Conservation (phyloP, 202 grass and related monocot genomes). For the Zizania palustris region DNA sequence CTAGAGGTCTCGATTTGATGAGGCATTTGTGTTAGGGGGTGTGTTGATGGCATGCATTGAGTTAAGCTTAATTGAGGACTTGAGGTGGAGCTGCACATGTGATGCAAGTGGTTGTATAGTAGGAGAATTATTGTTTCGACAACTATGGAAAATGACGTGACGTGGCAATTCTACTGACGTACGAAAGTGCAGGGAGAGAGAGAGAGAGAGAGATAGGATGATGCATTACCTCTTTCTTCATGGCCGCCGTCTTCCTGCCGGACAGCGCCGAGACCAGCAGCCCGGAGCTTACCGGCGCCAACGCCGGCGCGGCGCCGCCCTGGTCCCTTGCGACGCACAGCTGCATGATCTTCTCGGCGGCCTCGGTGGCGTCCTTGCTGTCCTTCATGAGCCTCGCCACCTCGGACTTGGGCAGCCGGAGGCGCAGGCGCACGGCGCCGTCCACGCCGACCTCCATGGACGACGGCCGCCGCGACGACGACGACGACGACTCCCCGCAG, state of each 20-base stretch:
- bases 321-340: conserved; percentile 72
- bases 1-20: no score
- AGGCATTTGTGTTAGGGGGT: background rate
- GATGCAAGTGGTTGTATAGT: background rate
- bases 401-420: conserved; percentile 84
- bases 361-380: conserved; percentile 68
- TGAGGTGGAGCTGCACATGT: background rate
- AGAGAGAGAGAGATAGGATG: no score
- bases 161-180: background rate
- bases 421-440: conserved; percentile 68
- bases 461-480: conserved; percentile 16
- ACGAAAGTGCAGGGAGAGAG: background rate
- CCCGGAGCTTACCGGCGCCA: background rate
- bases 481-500: background rate
- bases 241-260: conserved; percentile 1
- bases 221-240: conserved; percentile 70
- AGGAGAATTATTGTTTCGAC: conserved; percentile 1
- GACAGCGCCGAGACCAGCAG: conserved; percentile 37
- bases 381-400: conserved; percentile 89
- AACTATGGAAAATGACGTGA: background rate
- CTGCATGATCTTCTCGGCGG: conserved; percentile 88
- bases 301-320: background rate
- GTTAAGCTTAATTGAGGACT: conserved; percentile 7
- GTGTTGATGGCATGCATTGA: background rate
- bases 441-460: conserved; percentile 57